Conservation (phyloP, 805 yeast genomes). For the Candida patagonica region DNA sequence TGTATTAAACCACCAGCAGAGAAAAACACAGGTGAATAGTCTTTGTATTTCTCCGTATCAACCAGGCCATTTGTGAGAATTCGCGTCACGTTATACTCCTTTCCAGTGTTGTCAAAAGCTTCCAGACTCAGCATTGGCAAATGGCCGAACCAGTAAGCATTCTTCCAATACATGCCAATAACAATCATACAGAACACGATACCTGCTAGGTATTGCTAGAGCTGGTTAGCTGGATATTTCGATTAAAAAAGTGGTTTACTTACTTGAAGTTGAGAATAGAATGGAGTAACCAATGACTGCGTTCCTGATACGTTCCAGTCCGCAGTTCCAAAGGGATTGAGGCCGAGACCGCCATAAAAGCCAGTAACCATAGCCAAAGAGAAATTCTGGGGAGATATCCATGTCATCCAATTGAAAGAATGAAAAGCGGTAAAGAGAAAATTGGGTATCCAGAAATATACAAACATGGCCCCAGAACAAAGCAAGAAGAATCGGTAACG, state of each 20-base stretch:
- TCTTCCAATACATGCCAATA: constrained; percentile 34
- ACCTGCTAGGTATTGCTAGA: constrained; percentile 1
- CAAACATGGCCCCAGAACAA: constrained; percentile 32
- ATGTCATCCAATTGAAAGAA: constrained; percentile 48
- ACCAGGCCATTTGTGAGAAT: constrained; percentile 36
- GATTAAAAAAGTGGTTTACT: too few species aligned
- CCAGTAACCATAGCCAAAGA: constrained; percentile 47
- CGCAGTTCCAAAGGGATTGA: constrained; percentile 39
- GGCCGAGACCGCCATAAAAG: constrained; percentile 36
- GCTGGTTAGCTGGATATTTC: constrained; percentile 8
- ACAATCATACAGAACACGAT: constrained; percentile 6
- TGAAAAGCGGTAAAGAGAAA: constrained; percentile 50
- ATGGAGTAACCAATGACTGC: constrained; percentile 7
- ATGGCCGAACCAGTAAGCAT: constrained; percentile 41
- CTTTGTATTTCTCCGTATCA: constrained; percentile 35
- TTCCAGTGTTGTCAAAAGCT: constrained; percentile 36
- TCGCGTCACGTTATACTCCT: constrained; percentile 34
- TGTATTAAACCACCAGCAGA: constrained; percentile 44
- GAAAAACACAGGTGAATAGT: constrained; percentile 48
- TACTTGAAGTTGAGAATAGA: constrained; percentile 3
- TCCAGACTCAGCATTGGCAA: constrained; percentile 40
- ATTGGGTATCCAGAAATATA: constrained; percentile 55
- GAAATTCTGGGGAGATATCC: constrained; percentile 48
- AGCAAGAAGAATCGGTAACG: constrained; percentile 37
- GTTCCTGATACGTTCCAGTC: constrained; percentile 32